Conservation (phyloP, 2,329 filamentous ascomycete genomes). For the Sphaerulina vaccinii region DNA sequence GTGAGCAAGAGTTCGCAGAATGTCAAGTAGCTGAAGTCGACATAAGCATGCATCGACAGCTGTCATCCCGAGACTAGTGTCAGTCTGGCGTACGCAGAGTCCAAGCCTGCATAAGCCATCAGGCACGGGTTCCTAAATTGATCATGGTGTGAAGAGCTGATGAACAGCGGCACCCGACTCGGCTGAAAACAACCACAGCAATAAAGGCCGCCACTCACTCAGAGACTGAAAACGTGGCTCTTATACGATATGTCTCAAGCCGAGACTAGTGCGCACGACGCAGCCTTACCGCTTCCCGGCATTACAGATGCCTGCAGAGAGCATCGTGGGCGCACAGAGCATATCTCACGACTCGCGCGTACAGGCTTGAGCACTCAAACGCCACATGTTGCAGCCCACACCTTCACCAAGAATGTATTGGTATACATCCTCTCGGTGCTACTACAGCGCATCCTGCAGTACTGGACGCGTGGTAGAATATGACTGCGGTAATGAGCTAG, state of each 20-base stretch:
- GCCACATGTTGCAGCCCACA: slow-evolving; percentile 14
- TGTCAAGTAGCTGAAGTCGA: neutral
- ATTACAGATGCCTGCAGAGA: neutral
- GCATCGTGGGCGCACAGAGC: neutral
- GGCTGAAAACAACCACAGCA: neutral
- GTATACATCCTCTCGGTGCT: neutral
- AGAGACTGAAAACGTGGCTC: neutral
- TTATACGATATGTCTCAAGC: neutral
- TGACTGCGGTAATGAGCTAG: neutral
- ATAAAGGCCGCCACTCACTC: neutral
- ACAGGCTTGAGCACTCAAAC: slow-evolving; percentile 7
- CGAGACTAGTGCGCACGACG: neutral
- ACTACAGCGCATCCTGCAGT: neutral
- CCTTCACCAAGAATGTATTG: neutral
- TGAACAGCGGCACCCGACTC: no score
- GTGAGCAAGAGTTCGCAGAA: neutral
- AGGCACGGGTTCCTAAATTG: neutral
- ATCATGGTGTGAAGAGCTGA: neutral
- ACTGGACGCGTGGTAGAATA: neutral
- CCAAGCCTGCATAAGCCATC: neutral
- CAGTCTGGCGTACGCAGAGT: neutral
- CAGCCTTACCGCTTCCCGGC: slow-evolving; percentile 8
- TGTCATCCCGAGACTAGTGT: slow-evolving; percentile 2
- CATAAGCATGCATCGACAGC: neutral
- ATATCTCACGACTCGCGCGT: slow-evolving; percentile 2